Evolutionary conservation across 2,329 filamentous ascomycete species (phyloP).

Genomic region (Zymoseptoria pseudotritici): DNA sequence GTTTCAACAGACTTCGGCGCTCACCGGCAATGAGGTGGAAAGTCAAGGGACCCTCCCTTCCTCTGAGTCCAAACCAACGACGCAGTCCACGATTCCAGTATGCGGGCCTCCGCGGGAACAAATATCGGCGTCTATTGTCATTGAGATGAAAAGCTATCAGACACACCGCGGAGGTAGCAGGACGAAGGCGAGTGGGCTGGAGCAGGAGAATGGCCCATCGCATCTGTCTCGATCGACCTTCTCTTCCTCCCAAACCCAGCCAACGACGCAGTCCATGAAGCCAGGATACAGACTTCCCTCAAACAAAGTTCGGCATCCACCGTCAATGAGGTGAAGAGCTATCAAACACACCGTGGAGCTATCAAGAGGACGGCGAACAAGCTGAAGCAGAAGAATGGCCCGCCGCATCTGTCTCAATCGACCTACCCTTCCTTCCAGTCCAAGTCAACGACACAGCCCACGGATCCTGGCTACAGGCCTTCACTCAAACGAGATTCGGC

Average conservation of each 20-base stretch:
- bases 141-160: slow-evolving; percentile 13
- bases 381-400: slow-evolving; percentile 31
- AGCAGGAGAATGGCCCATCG: slow-evolving; percentile 27
- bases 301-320: slow-evolving; percentile 24
- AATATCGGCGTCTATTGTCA: slow-evolving; percentile 21
- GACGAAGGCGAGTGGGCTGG: slow-evolving; percentile 40
- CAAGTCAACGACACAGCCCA: slow-evolving; percentile 36
- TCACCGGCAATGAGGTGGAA: slow-evolving; percentile 15
- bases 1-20: slow-evolving; percentile 24
- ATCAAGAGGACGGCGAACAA: slow-evolving; percentile 42
- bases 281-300: slow-evolving; percentile 25
- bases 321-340: slow-evolving; percentile 16
- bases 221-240: slow-evolving; percentile 44
- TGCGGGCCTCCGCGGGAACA: slow-evolving; percentile 30
- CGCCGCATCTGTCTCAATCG: slow-evolving; percentile 35
- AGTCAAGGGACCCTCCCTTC: slow-evolving; percentile 47
- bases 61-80: slow-evolving; percentile 49
- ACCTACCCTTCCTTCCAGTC: slow-evolving; percentile 55
- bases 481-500: slow-evolving; percentile 26
- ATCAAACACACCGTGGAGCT: slow-evolving; percentile 20
- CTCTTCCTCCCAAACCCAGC: slow-evolving; percentile 50
- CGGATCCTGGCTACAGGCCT: slow-evolving; percentile 24
- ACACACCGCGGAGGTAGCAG: slow-evolving; percentile 32
- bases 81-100: slow-evolving; percentile 8
- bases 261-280: slow-evolving; percentile 31